Percentiles rank a stretch among this genome's conserved stretches.
phyloP scores from a whole-genome alignment of 257 asterid species.

The Agastache rugosa region DNA sequence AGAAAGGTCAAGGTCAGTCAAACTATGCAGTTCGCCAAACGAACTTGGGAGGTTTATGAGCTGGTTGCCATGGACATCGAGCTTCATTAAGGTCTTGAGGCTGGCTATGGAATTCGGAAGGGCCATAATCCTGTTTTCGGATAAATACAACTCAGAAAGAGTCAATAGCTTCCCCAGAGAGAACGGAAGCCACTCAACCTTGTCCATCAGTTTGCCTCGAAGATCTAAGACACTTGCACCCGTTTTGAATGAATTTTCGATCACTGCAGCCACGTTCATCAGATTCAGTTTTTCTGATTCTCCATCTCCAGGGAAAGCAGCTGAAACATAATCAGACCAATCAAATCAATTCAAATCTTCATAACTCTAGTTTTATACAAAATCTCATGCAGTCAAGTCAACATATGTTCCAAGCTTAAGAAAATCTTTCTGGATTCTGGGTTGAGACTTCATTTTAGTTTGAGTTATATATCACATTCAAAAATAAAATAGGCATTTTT shows the following conservation, averaged over 20 bases:
- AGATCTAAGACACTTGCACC: constrained; percentile 64
- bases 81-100: constrained; percentile 60
- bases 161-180: constrained; percentile 74
- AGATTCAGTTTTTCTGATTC: constrained; percentile 54
- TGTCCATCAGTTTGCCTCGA: constrained; percentile 68
- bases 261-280: constrained; percentile 64
- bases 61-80: constrained; percentile 72
- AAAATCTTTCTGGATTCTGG: neutral
- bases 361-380: neutral
- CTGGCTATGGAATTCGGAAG: constrained; percentile 65
- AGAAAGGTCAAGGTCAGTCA: constrained; percentile 67
- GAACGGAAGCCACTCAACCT: constrained; percentile 86
- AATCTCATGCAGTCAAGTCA: neutral
- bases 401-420: constrained; percentile 5
- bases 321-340: constrained; percentile 34
- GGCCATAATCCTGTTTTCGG: constrained; percentile 81
- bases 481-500: neutral
- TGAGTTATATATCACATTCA: neutral
- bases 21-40: constrained; percentile 64
- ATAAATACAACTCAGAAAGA: constrained; percentile 57
- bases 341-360: neutral
- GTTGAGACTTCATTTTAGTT: neutral
- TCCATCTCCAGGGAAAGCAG: constrained; percentile 44
- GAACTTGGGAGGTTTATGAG: constrained; percentile 80
- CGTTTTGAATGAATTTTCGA: constrained; percentile 59